Evolutionary conservation across 495 filamentous ascomycete genomes (phyloP), one percentile per base, ranked within the genome.

Genomic region (Aspergillus biplanus): DNA sequence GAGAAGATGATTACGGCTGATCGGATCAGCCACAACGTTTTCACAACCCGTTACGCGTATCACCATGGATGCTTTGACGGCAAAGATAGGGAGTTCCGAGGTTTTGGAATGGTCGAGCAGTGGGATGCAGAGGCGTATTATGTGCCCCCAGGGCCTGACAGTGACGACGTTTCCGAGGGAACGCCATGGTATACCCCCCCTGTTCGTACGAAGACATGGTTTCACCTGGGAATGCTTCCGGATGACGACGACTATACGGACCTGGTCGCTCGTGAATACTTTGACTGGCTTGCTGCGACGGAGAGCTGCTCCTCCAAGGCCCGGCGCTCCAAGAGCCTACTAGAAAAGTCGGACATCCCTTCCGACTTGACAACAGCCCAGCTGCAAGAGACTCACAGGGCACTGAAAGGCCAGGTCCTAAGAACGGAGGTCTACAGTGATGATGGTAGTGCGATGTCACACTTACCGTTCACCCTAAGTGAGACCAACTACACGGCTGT

Each of bases 21-120:
- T 47, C 18, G 3, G 8, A 33, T 62, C 33, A 44, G 33, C 6
- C 6, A 18, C 2, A 62, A 18, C 15, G 9, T 5, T 4, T 34
- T 8, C 7, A 33, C 32, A 7, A 47, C 18, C 21, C 35, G 33
- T 2, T 62, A 62, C 13, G 50, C 50, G 12, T 62, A 62, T 18
- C 59, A 55, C 31, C 11, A 62, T 55, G 59, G 59, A 11, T 55
- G 47, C 52, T 62, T 46, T 12, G 59, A 62, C 21, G 33, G 33
- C 18, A 1, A 5, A 18, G 59, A 62, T 1, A n/a, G 59, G 3
- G 33, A 62, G 27, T 62, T 62, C 27, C 59, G 52, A 13, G 59
- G 59, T 1, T 62, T 62, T 18, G 18, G 35, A 4, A 54, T 55
- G 49, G 59, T 62, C 4, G 59, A 62, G 33, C 33, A 34, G 7